Percentiles rank a stretch among this genome's conserved stretches.
These are phyloP conservation scores for Avicennia marina DNA, from an alignment of 257 asterid species.

Conservation along the genomic window DNA sequence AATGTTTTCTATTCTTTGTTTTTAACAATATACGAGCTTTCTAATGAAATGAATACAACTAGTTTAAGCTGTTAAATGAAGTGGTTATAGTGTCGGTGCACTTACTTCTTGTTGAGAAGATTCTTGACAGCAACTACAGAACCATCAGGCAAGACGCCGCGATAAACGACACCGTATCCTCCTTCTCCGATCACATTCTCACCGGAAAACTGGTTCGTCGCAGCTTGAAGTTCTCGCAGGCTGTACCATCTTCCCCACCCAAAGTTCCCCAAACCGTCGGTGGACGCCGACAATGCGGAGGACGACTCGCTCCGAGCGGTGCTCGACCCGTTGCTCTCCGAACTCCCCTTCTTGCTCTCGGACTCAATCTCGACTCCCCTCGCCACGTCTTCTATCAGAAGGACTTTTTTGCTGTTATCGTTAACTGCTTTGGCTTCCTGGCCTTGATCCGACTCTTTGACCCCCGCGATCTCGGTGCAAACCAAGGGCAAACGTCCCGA, in stretches of 20 bases:
- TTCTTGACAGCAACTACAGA: constrained; percentile 62
- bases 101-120: constrained; percentile 65
- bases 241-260: constrained; percentile 66
- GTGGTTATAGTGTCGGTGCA: background rate
- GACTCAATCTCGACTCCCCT: constrained; percentile 26
- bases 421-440: constrained; percentile 8
- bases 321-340: constrained; percentile 56
- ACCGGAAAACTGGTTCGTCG: constrained; percentile 41
- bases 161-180: constrained; percentile 69
- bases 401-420: constrained; percentile 18
- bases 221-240: constrained; percentile 46
- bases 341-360: constrained; percentile 34
- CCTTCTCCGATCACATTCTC: constrained; percentile 69
- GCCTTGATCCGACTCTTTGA: constrained; percentile 21
- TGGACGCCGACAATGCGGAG: constrained; percentile 47
- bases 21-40: too few species aligned
- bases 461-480: constrained; percentile 20
- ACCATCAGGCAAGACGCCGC: constrained; percentile 47
- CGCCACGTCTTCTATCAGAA: constrained; percentile 18
- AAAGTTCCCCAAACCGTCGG: constrained; percentile 37
- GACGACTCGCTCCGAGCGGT: constrained; percentile 57
- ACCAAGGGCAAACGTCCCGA: constrained; percentile 39
- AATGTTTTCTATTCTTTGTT: too few species aligned
- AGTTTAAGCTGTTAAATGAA: background rate
- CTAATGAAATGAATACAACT: constrained; percentile 6